These are phyloP conservation scores for Kregervanrija delftensis DNA, from an alignment of 805 yeast genomes.

Conservation along the genomic window DNA sequence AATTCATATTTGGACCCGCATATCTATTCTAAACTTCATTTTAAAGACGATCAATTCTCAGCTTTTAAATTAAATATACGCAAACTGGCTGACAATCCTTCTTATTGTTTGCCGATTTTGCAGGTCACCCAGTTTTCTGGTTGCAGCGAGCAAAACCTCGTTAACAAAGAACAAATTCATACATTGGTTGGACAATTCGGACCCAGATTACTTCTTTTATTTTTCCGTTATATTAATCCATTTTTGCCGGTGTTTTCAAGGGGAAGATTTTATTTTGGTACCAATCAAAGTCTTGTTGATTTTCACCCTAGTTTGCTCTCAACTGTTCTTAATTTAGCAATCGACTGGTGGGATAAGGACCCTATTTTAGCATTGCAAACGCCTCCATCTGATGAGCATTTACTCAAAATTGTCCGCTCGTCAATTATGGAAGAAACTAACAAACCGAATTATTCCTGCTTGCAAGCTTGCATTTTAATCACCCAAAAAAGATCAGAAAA, in stretches of 20 bases:
- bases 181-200: slow-evolving; percentile 1
- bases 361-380: slow-evolving; percentile 1
- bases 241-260: slow-evolving; percentile 4
- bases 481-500: slow-evolving; percentile 3
- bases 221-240: slow-evolving; percentile 4
- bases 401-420: slow-evolving; percentile 1
- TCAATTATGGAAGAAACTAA: slow-evolving; percentile 4
- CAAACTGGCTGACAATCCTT: neutral
- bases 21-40: neutral
- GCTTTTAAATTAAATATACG: neutral
- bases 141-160: neutral
- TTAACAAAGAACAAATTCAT: slow-evolving; percentile 2
- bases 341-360: slow-evolving; percentile 6
- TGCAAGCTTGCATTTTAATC: slow-evolving; percentile 5
- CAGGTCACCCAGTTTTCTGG: neutral
- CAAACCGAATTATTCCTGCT: slow-evolving; percentile 4
- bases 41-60: neutral
- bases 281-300: slow-evolving; percentile 6
- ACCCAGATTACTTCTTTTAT: slow-evolving; percentile 3
- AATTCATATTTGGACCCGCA: slow-evolving; percentile 5
- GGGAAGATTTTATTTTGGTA: slow-evolving; percentile 5
- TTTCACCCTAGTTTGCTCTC: slow-evolving; percentile 4
- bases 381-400: slow-evolving; percentile 1
- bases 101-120: neutral
- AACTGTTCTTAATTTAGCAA: slow-evolving; percentile 1